Evolutionary conservation across 495 filamentous ascomycete genomes (phyloP), one percentile per base, ranked within the genome.

Genomic region (Penicillium coffeae): DNA sequence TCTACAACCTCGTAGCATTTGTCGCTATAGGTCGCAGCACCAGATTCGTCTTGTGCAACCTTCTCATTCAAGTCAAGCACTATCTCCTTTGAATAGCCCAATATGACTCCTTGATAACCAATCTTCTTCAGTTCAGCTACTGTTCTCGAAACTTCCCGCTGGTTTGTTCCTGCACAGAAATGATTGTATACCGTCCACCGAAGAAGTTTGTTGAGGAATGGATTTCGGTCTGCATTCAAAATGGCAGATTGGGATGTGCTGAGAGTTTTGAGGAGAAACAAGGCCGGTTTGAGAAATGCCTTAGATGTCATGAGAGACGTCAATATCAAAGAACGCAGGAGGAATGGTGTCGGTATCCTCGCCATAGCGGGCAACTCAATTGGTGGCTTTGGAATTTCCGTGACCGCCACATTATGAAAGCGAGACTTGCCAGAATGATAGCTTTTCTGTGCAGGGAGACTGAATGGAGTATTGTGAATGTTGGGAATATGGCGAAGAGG

Each of bases 181-280:
- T 94, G 87, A 46, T 80, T 76, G 60, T 94, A 93, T 53, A 94
- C 89, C 0, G 86, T 91, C 52, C 83, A 77, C 55, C 88, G 85
- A 16, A 94, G 73, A 22, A 87, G 57, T 47, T 65, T 70, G 27
- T 74, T 72, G 0, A 86, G 70, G 9, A 83, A 13, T 0, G 66
- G 69, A 49, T 86, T 86, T 38, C 60, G 66, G 54, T 85, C 81
- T 7, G 82, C 79, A 53, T 80, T 78, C 13, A 85, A 66, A 1
- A 81, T 30, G 1, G 77, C 67, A n/a, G 64, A 79, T 19, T 76
- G 78, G 15, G 83, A 82, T 50, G 84, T 70, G 16, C 87, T 81
- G 50, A 91, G 74, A 12, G 73, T 51, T 7, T 75, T 77, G 60
- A 91, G 82, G 20, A 84, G 49, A 21, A 71, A 66, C 2, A 90